A percentile compares a stretch with the other conserved stretches of the same genome.
phyloP scores from a whole-genome alignment of 208 protist genomes.

The Acanthamoeba healyi region DNA sequence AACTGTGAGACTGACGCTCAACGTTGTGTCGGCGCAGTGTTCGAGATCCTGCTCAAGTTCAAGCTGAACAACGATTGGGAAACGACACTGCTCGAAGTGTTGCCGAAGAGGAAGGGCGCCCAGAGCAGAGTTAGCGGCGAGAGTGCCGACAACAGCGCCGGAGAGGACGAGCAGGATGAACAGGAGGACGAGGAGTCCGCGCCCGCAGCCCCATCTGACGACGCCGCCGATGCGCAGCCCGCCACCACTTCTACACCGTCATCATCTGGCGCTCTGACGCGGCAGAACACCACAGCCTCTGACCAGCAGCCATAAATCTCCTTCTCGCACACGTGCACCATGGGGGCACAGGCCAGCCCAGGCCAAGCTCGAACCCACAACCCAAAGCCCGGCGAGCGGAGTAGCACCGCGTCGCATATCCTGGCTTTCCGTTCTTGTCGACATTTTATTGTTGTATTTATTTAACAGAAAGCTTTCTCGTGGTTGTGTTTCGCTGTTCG shows the following conservation, averaged over 20 bases:
- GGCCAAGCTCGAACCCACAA: slow-evolving; percentile 3
- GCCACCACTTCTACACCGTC: too few species aligned
- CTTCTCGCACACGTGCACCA: too few species aligned
- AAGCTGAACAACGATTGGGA: slow-evolving; percentile 82
- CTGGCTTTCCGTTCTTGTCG: background rate
- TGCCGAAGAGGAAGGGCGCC: slow-evolving; percentile 84
- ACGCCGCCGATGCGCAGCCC: too few species aligned
- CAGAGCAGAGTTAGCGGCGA: slow-evolving; percentile 1
- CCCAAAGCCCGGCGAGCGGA: background rate
- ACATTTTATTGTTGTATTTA: background rate
- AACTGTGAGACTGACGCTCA: background rate
- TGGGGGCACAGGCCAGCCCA: too few species aligned
- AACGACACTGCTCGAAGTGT: slow-evolving; percentile 79
- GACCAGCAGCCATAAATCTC: too few species aligned
- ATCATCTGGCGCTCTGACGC: too few species aligned
- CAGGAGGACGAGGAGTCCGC: background rate
- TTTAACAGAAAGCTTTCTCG: background rate
- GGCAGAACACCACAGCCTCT: too few species aligned
- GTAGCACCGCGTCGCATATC: background rate
- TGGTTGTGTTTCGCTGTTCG: background rate
- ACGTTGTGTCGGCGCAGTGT: slow-evolving; percentile 79
- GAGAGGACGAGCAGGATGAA: slow-evolving; percentile 44
- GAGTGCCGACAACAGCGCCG: background rate
- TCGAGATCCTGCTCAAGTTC: slow-evolving; percentile 87
- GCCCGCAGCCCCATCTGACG: background rate